Evolutionary conservation across 257 asterid genomes (phyloP).

Genomic region (Solanum tacnaense): DNA sequence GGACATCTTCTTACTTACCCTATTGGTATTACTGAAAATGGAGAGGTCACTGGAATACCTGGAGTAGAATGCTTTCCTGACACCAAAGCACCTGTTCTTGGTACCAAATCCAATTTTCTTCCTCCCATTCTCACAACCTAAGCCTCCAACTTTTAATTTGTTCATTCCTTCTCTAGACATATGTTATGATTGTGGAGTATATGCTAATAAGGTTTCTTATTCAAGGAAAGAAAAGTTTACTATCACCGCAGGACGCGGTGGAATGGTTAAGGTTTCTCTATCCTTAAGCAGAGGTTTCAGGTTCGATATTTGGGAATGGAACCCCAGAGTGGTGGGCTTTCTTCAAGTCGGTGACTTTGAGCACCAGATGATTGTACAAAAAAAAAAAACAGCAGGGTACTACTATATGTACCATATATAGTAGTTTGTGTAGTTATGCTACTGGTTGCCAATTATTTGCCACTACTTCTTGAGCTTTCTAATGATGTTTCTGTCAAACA

Average conservation of each 20-base stretch:
- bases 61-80: conserved; percentile 4
- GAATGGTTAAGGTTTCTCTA: not conserved
- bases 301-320: not conserved
- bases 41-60: conserved; percentile 4
- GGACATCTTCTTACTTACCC: conserved; percentile 8
- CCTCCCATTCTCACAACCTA: conserved; percentile 10
- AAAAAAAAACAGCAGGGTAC: not conserved
- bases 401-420: not conserved
- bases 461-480: not conserved
- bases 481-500: not conserved
- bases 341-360: not conserved
- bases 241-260: not conserved
- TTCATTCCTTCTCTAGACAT: not conserved
- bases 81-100: conserved; percentile 7
- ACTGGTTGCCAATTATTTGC: not conserved
- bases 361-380: not conserved
- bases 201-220: not conserved
- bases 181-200: not conserved
- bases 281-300: not conserved
- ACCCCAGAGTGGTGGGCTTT: not conserved
- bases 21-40: not conserved
- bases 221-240: not conserved
- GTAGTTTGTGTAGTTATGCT: not conserved
- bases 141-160: not conserved
- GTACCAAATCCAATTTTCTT: conserved; percentile 3